phyloP scores from a whole-genome alignment of 202 grass and related monocot species.

The Cymbopogon flexuosus region DNA sequence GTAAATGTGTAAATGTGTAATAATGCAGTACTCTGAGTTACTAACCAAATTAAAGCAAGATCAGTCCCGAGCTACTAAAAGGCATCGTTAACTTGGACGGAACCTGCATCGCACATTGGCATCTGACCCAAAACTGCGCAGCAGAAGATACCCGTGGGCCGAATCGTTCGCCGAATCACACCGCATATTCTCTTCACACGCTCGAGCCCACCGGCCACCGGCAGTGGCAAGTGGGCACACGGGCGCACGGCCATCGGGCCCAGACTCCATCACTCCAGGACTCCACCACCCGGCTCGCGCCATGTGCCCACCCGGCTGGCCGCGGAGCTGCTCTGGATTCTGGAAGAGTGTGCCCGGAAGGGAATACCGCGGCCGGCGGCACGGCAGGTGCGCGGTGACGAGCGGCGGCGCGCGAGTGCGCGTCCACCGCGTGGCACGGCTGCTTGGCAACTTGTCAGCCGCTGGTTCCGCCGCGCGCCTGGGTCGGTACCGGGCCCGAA shows the following conservation, averaged over 20 bases:
- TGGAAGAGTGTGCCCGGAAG: neutral
- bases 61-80: too few relatives aligned
- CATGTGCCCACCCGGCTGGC: neutral
- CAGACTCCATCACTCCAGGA: neutral
- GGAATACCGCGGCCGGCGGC: neutral
- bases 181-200: constrained; percentile 8
- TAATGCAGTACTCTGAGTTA: too few relatives aligned
- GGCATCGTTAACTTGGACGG: neutral
- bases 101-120: neutral
- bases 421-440: neutral
- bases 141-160: neutral
- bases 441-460: neutral
- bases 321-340: neutral
- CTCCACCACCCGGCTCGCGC: neutral
- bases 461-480: neutral
- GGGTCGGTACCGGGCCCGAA: neutral
- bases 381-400: neutral
- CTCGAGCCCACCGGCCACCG: neutral
- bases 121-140: neutral
- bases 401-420: neutral
- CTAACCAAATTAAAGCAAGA: too few relatives aligned
- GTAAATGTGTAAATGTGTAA: too few relatives aligned
- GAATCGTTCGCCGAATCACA: neutral
- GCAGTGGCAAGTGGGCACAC: neutral
- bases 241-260: neutral